A percentile compares a stretch with the other conserved stretches of the same genome.
These are phyloP conservation scores for Phoma herbarum DNA, from an alignment of 2,329 filamentous ascomycete species.

Conservation along the genomic window DNA sequence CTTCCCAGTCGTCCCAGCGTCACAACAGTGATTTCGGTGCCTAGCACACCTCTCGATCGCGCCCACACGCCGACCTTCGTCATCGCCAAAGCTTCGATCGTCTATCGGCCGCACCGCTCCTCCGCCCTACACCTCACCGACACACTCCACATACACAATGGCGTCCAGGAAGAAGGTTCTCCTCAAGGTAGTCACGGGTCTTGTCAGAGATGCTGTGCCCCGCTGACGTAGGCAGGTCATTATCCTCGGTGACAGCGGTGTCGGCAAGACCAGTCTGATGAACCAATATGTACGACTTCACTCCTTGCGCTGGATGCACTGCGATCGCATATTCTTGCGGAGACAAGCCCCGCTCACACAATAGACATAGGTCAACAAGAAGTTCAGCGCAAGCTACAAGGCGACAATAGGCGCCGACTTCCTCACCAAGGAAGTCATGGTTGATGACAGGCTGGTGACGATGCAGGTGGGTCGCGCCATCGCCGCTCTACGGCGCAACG, in stretches of 20 bases:
- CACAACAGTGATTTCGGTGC: background rate
- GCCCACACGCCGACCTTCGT: conserved; percentile 14
- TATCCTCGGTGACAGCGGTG: conserved; percentile 97
- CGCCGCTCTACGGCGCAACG: conserved; percentile 12
- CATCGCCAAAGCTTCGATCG: conserved; percentile 15
- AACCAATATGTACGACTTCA: conserved; percentile 93
- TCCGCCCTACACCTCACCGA: conserved; percentile 15
- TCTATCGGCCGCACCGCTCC: conserved; percentile 6
- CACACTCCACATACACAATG: conserved; percentile 33
- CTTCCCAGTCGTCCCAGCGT: background rate
- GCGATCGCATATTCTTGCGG: background rate
- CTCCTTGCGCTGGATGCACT: conserved; percentile 1
- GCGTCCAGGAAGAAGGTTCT: conserved; percentile 78
- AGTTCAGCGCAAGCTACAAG: conserved; percentile 99
- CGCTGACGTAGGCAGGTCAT: conserved; percentile 74
- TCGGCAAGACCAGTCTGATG: conserved; percentile 99
- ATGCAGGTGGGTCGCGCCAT: conserved; percentile 79
- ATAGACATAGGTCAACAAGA: conserved; percentile 91
- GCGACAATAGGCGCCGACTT: conserved; percentile 99
- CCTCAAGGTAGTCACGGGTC: conserved; percentile 71
- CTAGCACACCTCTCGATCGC: conserved; percentile 3
- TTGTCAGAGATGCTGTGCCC: background rate
- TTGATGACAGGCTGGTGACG: conserved; percentile 95
- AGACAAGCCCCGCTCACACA: conserved; percentile 20
- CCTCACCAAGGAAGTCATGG: conserved; percentile 95